These are phyloP conservation scores for Kwoniella shivajii DNA, from an alignment of 1,284 basidiomycete genomes.

Conservation along the genomic window DNA sequence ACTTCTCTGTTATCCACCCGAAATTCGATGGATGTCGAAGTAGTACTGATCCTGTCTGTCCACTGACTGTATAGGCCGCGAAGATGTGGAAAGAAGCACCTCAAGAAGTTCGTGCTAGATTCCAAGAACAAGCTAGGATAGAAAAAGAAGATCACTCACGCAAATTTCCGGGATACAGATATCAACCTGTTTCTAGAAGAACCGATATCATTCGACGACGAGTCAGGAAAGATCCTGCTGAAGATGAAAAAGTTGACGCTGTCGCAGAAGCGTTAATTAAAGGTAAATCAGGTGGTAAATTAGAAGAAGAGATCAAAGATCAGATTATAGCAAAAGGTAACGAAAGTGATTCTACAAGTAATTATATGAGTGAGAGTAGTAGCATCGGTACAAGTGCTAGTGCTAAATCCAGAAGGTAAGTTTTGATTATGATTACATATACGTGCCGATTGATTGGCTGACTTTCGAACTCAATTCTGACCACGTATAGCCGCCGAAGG, in stretches of 20 bases:
- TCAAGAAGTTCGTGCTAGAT: constrained; percentile 43
- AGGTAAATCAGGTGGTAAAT: constrained; percentile 42
- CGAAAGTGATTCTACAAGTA: constrained; percentile 20
- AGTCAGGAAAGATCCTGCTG: constrained; percentile 48
- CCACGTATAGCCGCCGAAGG: constrained; percentile 25
- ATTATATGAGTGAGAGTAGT: constrained; percentile 17
- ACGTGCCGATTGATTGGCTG: background rate
- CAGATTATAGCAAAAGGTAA: constrained; percentile 33
- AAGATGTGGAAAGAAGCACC: constrained; percentile 54
- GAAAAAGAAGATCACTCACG: constrained; percentile 52
- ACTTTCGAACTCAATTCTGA: background rate
- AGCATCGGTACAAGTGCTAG: background rate
- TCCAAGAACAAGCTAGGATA: constrained; percentile 44
- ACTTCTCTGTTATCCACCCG: background rate
- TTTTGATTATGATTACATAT: background rate
- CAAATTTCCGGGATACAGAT: constrained; percentile 50
- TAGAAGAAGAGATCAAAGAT: constrained; percentile 47
- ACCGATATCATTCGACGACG: constrained; percentile 50
- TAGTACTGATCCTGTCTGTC: too few relatives aligned
- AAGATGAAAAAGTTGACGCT: constrained; percentile 51
- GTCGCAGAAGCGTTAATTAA: constrained; percentile 48
- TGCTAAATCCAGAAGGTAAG: background rate
- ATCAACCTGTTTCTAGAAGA: constrained; percentile 49
- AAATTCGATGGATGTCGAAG: too few relatives aligned
- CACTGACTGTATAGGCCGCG: constrained; percentile 36